phyloP scores from a whole-genome alignment of 2,329 filamentous ascomycete genomes.

The Diplodia intermedia region DNA sequence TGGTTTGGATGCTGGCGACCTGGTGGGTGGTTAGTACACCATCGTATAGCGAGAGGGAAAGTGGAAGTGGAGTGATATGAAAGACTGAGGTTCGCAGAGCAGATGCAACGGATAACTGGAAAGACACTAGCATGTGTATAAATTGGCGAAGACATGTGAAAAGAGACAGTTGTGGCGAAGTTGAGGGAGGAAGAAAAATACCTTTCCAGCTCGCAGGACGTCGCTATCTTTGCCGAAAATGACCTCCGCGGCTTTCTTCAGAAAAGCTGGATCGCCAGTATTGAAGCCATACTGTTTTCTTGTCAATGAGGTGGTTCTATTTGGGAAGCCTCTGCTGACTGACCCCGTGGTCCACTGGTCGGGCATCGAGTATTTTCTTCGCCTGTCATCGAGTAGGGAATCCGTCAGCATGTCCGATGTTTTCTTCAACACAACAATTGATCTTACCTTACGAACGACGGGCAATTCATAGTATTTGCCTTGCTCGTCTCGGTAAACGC shows the following conservation, averaged over 20 bases:
- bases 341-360: not conserved
- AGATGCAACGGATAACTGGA: not conserved
- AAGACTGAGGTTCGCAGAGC: not conserved
- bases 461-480: constrained; percentile 45
- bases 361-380: not conserved
- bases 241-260: constrained; percentile 41
- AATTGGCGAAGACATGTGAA: not conserved
- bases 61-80: not conserved
- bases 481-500: constrained; percentile 47
- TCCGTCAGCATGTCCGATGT: not conserved
- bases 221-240: constrained; percentile 42
- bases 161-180: not conserved
- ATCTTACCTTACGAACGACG: constrained; percentile 38
- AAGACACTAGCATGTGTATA: not conserved
- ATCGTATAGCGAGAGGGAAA: too few species aligned
- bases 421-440: too few species aligned
- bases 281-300: constrained; percentile 46
- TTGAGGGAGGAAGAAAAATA: not conserved
- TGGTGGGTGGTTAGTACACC: constrained; percentile 23
- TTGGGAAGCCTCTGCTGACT: not conserved
- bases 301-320: not conserved
- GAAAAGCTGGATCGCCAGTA: constrained; percentile 44
- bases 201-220: not conserved
- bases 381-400: not conserved
- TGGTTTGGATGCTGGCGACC: constrained; percentile 49